These are phyloP conservation scores for Apiotrichum veenhuisii DNA, from an alignment of 1,284 basidiomycete genomes.

Conservation along the genomic window DNA sequence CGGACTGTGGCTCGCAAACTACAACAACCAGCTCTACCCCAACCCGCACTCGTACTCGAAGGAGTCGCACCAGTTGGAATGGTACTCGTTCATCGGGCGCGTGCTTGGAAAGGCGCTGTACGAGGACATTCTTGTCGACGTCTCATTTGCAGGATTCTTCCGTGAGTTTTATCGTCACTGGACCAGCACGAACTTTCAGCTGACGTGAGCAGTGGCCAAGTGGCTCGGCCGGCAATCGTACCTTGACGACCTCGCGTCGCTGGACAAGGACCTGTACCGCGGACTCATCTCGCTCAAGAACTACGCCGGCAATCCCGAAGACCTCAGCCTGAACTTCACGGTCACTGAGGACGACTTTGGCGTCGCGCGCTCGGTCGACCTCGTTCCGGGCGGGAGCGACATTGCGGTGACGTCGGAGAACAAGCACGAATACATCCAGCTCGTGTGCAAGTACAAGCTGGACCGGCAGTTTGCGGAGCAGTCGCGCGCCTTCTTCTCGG, in stretches of 20 bases:
- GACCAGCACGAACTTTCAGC: background rate
- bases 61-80: conserved; percentile 75
- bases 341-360: conserved; percentile 90
- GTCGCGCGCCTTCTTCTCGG: conserved; percentile 64
- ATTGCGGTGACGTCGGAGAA: conserved; percentile 87
- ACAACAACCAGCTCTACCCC: conserved; percentile 89
- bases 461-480: conserved; percentile 84
- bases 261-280: conserved; percentile 90
- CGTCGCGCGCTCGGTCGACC: conserved; percentile 68
- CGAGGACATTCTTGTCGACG: conserved; percentile 93
- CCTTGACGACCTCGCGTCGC: conserved; percentile 81
- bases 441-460: conserved; percentile 83
- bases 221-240: conserved; percentile 86
- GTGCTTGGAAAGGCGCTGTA: conserved; percentile 95
- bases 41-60: conserved; percentile 86
- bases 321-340: conserved; percentile 89
- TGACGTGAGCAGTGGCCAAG: conserved; percentile 57
- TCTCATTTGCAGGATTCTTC: conserved; percentile 95
- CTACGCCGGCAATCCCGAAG: conserved; percentile 74
- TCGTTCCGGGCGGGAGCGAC: conserved; percentile 78
- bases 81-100: conserved; percentile 92
- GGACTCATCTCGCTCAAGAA: conserved; percentile 81
- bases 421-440: conserved; percentile 81
- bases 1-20: conserved; percentile 86
- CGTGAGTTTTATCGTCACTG: conserved; percentile 38